Percentiles rank a stretch among this genome's conserved stretches.
These are phyloP conservation scores for Colletotrichum chrysophilum DNA, from an alignment of 2,329 filamentous ascomycete genomes.

Conservation along the genomic window DNA sequence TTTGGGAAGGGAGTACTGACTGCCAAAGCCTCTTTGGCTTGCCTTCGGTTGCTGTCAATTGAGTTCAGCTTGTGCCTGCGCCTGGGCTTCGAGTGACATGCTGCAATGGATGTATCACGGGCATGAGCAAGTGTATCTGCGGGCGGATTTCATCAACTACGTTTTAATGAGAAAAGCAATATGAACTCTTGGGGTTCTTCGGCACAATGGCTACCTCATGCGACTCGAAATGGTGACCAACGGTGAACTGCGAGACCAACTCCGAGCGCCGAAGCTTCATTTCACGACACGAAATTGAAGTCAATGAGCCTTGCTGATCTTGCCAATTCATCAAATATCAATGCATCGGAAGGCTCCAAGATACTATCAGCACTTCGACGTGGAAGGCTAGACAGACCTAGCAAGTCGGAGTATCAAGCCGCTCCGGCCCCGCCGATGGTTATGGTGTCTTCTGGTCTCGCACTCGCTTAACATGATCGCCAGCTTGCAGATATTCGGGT, in stretches of 20 bases:
- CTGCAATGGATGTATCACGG: too few species aligned
- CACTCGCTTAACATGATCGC: not conserved
- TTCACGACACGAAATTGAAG: not conserved
- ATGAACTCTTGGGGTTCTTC: accelerated
- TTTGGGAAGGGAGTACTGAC: too few species aligned
- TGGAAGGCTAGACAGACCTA: not conserved
- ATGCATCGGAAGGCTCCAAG: not conserved
- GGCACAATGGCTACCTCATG: accelerated
- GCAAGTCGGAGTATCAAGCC: not conserved
- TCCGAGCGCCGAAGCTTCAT: not conserved
- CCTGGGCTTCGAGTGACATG: too few species aligned
- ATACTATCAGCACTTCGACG: accelerated
- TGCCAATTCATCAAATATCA: not conserved
- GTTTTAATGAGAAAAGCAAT: accelerated
- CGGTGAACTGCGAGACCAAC: not conserved
- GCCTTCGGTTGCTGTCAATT: too few species aligned
- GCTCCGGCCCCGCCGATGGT: not conserved
- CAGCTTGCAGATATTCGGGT: not conserved
- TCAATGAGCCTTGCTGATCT: not conserved
- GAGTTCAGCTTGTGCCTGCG: too few species aligned
- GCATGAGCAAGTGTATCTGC: accelerated
- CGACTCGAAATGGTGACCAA: not conserved
- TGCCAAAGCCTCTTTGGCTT: not conserved
- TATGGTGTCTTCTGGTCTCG: not conserved
- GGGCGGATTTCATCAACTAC: too few species aligned